A percentile compares a stretch with the other conserved stretches of the same genome.
phyloP scores from a whole-genome alignment of 257 asterid species.

The Lithospermum erythrorhizon region DNA sequence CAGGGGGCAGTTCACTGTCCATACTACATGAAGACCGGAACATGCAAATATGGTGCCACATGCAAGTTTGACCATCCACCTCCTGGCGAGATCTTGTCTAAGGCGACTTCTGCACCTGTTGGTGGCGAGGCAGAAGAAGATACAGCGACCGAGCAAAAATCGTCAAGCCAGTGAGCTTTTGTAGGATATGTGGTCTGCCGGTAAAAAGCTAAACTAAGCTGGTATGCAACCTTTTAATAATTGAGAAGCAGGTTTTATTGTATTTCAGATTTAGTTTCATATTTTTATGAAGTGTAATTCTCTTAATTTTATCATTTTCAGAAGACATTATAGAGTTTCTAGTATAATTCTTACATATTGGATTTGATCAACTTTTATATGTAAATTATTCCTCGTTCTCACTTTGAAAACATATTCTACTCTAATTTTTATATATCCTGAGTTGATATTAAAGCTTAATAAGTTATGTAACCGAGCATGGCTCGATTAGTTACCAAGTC shows the following conservation, averaged over 20 bases:
- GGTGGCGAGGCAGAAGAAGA: slow-evolving; percentile 25
- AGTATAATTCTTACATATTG: no score
- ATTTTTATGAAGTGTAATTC: no score
- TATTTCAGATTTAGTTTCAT: no score
- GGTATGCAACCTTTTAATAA: not conserved
- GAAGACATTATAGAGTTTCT: no score
- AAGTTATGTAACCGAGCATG: no score
- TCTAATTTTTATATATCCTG: no score
- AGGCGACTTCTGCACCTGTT: slow-evolving; percentile 24
- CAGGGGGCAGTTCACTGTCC: slow-evolving; percentile 92
- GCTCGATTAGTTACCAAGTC: no score
- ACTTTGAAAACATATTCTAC: no score
- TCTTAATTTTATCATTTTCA: no score
- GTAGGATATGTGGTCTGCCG: not conserved
- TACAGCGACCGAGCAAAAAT: slow-evolving; percentile 17
- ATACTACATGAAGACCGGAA: slow-evolving; percentile 90
- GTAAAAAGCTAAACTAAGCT: not conserved
- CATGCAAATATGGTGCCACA: slow-evolving; percentile 78
- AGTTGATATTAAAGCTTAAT: no score
- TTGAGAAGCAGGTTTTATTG: not conserved
- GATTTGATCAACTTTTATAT: no score
- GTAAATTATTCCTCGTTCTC: no score
- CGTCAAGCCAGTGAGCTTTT: not conserved
- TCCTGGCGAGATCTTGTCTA: slow-evolving; percentile 79
- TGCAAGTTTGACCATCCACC: slow-evolving; percentile 96